A percentile compares a stretch with the other conserved stretches of the same genome.
Evolutionary conservation across 2,329 filamentous ascomycete genomes (phyloP).

Genomic region (Beauveria scarabaeidicola): DNA sequence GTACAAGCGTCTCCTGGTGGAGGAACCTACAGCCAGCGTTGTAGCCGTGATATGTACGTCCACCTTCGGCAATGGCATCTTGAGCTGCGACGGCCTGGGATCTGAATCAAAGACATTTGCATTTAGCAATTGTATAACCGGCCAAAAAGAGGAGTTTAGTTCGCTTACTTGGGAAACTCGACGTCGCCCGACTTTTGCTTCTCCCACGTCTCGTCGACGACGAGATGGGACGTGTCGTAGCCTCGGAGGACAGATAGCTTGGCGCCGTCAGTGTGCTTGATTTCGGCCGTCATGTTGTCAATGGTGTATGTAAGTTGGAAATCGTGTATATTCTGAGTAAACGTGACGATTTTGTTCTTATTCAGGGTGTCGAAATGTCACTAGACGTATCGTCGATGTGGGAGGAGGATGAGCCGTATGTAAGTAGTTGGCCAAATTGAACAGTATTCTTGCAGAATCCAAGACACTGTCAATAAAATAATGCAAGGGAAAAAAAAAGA

Average conservation of each 20-base stretch:
- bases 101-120: neutral
- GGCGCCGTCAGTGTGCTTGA: slow-evolving; percentile 2
- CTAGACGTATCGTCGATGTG: neutral
- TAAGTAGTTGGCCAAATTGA: too few relatives aligned
- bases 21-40: slow-evolving; percentile 6
- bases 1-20: neutral
- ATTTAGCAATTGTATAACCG: too few relatives aligned
- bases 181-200: slow-evolving; percentile 1
- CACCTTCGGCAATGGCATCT: slow-evolving; percentile 1
- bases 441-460: too few relatives aligned
- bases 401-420: neutral
- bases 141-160: too few relatives aligned
- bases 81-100: neutral
- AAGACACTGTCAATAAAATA: neutral
- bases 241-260: slow-evolving; percentile 6
- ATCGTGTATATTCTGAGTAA: neutral
- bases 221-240: slow-evolving; percentile 8
- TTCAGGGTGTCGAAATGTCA: neutral
- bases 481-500: neutral
- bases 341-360: neutral
- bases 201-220: slow-evolving; percentile 3
- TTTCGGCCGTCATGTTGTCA: neutral
- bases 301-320: neutral
- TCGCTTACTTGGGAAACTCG: slow-evolving; percentile 1
- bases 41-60: slow-evolving; percentile 10